A percentile compares a stretch with the other conserved stretches of the same genome.
phyloP scores from a whole-genome alignment of 2,329 filamentous ascomycete genomes.

The Rutstroemia sp. region DNA sequence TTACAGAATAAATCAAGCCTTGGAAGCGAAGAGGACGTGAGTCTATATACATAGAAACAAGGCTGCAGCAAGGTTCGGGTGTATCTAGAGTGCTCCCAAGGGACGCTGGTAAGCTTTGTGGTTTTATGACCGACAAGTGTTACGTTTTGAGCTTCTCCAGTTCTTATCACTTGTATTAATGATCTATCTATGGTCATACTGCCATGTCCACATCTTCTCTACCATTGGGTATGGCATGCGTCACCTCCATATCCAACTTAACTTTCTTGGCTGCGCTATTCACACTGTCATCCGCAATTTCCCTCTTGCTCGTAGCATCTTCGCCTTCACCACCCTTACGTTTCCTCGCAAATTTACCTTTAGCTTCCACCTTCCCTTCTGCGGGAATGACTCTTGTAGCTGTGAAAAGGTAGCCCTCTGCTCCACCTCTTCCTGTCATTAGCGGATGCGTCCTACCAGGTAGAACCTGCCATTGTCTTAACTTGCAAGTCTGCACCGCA shows the following conservation, averaged over 20 bases:
- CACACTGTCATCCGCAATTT: not conserved
- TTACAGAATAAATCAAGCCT: not conserved
- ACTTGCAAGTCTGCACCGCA: conserved; percentile 71
- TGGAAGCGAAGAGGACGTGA: not conserved
- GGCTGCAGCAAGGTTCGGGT: not conserved
- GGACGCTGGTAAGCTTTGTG: no score
- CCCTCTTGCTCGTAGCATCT: conserved; percentile 2
- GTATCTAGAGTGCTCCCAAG: not conserved
- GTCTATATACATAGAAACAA: not conserved
- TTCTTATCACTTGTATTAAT: not conserved
- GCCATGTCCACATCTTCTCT: conserved; percentile 6
- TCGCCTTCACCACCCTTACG: conserved; percentile 12
- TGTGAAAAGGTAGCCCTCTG: conserved; percentile 86
- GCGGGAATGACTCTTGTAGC: conserved; percentile 74
- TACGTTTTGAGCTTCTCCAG: not conserved
- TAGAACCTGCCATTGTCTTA: conserved; percentile 81
- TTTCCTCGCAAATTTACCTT: conserved; percentile 55
- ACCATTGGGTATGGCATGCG: conserved; percentile 4
- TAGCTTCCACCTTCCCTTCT: conserved; percentile 71
- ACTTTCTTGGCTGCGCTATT: conserved; percentile 8
- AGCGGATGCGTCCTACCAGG: conserved; percentile 87
- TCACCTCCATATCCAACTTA: conserved; percentile 1
- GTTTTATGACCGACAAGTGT: not conserved
- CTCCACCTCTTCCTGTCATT: conserved; percentile 83
- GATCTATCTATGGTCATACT: not conserved